Percentiles rank a stretch among this genome's conserved stretches.
These are phyloP conservation scores for Coniochaeta sp. DNA, from an alignment of 2,329 filamentous ascomycete genomes.

Conservation along the genomic window DNA sequence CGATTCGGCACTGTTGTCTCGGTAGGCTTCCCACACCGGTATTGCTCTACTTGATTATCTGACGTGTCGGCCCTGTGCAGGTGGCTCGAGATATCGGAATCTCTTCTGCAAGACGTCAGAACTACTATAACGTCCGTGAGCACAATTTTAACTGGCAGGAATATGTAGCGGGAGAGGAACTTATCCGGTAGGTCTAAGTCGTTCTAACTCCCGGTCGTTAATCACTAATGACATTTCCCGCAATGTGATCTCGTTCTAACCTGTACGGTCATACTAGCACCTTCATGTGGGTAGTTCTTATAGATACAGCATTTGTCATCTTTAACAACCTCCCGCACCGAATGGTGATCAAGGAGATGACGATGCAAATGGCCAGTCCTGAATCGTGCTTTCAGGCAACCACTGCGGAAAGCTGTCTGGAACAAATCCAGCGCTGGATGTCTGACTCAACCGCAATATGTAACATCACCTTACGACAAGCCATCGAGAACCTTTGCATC, in stretches of 20 bases:
- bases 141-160: slow-evolving; percentile 24
- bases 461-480: slow-evolving; percentile 14
- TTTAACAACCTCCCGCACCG: slow-evolving; percentile 33
- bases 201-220: not conserved
- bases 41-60: not conserved
- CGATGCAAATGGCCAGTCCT: slow-evolving; percentile 23
- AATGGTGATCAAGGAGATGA: slow-evolving; percentile 30
- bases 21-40: slow-evolving; percentile 12
- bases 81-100: slow-evolving; percentile 24
- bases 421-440: slow-evolving; percentile 19
- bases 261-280: slow-evolving; percentile 13
- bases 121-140: slow-evolving; percentile 15
- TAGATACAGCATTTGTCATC: slow-evolving; percentile 30
- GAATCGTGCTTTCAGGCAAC: slow-evolving; percentile 29
- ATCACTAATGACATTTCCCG: not conserved
- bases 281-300: slow-evolving; percentile 26
- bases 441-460: slow-evolving; percentile 15
- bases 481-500: slow-evolving; percentile 17
- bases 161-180: slow-evolving; percentile 24
- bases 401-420: slow-evolving; percentile 22
- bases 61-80: slow-evolving; percentile 2
- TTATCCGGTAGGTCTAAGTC: slow-evolving; percentile 19
- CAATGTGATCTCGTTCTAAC: not conserved
- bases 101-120: slow-evolving; percentile 16
- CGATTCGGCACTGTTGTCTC: slow-evolving; percentile 27